phyloP scores from a whole-genome alignment of 306 rosid genomes.

The Prunus padus region DNA sequence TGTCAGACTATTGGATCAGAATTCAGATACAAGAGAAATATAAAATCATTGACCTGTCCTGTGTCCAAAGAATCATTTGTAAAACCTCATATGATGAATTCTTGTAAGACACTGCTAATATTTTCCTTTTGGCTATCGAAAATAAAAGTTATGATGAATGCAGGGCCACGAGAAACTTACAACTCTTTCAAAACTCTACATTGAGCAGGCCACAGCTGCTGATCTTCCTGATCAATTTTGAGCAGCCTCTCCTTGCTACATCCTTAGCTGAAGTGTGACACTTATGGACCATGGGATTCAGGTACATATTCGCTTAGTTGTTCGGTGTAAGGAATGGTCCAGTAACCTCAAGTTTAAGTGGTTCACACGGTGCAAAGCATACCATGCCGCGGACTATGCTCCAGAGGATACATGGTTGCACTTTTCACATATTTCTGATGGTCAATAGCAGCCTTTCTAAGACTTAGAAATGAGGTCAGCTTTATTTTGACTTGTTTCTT shows the following conservation, averaged over 20 bases:
- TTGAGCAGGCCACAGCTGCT: background rate
- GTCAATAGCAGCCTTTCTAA: slow-evolving; percentile 56
- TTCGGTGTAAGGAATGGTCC: background rate
- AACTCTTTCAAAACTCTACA: slow-evolving; percentile 9
- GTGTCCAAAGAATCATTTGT: background rate
- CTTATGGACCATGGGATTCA: background rate
- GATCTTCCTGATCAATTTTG: slow-evolving; percentile 1
- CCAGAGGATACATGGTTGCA: slow-evolving; percentile 84
- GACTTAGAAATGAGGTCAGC: slow-evolving; percentile 36
- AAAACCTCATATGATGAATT: background rate
- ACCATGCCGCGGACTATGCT: slow-evolving; percentile 66
- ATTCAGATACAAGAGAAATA: slow-evolving; percentile 11
- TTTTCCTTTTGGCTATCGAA: slow-evolving; percentile 1
- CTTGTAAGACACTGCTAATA: background rate
- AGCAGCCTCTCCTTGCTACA: slow-evolving; percentile 7
- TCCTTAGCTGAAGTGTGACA: slow-evolving; percentile 1
- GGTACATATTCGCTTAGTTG: slow-evolving; percentile 5
- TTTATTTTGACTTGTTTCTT: slow-evolving; percentile 57
- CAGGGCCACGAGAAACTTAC: slow-evolving; percentile 19
- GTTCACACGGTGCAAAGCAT: slow-evolving; percentile 72
- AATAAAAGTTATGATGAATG: background rate
- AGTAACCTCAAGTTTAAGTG: slow-evolving; percentile 24
- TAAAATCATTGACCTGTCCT: background rate
- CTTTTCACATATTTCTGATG: slow-evolving; percentile 64
- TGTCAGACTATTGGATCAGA: background rate